Evolutionary conservation across 768 basidiomycete species (phyloP).

Genomic region (Neoboletus subvelutipes): DNA sequence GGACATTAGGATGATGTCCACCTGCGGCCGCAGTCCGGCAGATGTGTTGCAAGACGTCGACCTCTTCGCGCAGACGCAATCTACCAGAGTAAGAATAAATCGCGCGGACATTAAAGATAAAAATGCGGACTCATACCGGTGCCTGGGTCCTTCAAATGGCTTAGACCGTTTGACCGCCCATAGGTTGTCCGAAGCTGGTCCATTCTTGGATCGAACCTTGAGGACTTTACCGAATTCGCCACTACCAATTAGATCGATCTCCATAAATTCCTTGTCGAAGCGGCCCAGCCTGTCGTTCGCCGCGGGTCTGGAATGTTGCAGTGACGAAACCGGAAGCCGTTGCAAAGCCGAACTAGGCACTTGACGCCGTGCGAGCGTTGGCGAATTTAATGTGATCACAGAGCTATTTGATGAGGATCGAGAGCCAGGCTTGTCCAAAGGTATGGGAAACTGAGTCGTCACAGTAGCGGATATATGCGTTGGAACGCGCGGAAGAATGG

Average conservation of each 20-base stretch:
- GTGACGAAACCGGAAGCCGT: constrained; percentile 21
- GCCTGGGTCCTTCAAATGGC: constrained; percentile 85
- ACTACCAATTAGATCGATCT: constrained; percentile 79
- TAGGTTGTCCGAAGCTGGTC: constrained; percentile 43
- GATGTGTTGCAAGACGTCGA: constrained; percentile 85
- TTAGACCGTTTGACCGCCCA: constrained; percentile 96
- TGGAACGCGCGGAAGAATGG: constrained; percentile 49
- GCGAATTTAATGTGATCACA: constrained; percentile 44
- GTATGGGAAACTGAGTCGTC: constrained; percentile 36
- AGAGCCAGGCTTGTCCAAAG: constrained; percentile 51
- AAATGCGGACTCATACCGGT: constrained; percentile 59
- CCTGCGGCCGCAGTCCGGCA: constrained; percentile 33
- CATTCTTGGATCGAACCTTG: constrained; percentile 71
- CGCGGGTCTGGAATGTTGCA: constrained; percentile 30
- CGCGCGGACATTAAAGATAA: constrained; percentile 12
- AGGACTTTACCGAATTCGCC: constrained; percentile 95
- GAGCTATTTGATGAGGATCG: constrained; percentile 58
- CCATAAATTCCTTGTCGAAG: constrained; percentile 79
- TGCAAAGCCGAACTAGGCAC: constrained; percentile 27
- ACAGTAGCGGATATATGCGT: constrained; percentile 49
- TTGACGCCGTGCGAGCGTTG: constrained; percentile 40
- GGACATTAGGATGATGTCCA: constrained; percentile 70
- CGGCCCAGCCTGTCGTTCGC: constrained; percentile 56
- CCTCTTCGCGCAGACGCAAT: constrained; percentile 89
- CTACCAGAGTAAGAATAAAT: constrained; percentile 38